Base-by-base conservation (phyloP, 2,329 filamentous ascomycete genomes). In the Trichothecium roseum region DNA sequence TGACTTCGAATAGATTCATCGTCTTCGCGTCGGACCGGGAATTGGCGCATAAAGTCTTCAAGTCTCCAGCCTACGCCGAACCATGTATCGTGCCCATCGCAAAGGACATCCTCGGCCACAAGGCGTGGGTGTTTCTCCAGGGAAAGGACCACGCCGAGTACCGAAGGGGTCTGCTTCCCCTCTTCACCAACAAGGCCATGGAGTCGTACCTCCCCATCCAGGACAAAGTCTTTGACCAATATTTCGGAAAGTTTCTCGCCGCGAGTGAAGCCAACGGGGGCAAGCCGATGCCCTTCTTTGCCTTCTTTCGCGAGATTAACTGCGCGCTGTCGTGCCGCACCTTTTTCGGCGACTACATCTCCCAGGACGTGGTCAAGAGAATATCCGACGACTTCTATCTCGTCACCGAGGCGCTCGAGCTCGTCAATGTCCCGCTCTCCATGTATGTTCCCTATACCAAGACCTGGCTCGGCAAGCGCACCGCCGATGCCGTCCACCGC, bases 41-140 rank as follows among this genome's bases (percentile, higher is more conserved):
- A 57, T 74, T 87, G 54, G 80, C 83, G 32, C 80, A 81, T 54
- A 88, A 86, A 52, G 79, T 86, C 44, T 84, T 88, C 70, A 88
- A 87, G 55, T 85, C 81, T 5, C 82, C 83, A 5, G 53, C 61
- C 18, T 85, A 78, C 46, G 76, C 81, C 52, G 83, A 85, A 51
- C 84, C 84, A 26, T 88, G 82, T 54, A 72, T 88, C 20, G 83
- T 87, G 3, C 82, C 85, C 45, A 69, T 81, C 37, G 83, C 83
- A 7, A 73, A 78, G 53, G 83, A 86, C 50, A 74, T 88, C 30
- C 68, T 88, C 18, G 71, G 81, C 35, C 73, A 74, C 26, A 74
- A 68, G 35, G 82, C 85, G 42, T 88, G 81, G 81, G 83, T 88
- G 3, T 88, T 88, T 53, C 64, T 88, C 33, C 76, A 84, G 43